Conservation (phyloP, 306 rosid genomes). For the Boehmeria nivea region DNA sequence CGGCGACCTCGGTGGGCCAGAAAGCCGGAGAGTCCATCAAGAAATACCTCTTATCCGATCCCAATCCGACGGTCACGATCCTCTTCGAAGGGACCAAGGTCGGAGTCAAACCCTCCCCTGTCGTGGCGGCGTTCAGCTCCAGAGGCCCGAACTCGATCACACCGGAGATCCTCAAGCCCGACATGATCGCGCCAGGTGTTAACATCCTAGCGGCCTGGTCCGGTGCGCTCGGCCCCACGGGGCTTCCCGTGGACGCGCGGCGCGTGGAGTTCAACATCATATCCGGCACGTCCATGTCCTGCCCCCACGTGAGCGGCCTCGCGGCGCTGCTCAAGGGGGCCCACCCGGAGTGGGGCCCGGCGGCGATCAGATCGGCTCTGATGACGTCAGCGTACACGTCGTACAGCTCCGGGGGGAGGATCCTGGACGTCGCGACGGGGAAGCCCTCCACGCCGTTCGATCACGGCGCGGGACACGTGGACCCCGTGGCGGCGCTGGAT, state of each 20-base stretch:
- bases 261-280: conserved; percentile 76
- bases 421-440: conserved; percentile 42
- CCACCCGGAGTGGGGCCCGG: conserved; percentile 82
- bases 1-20: conserved; percentile 50
- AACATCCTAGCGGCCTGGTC: conserved; percentile 72
- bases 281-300: conserved; percentile 91
- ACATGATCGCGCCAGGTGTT: conserved; percentile 77
- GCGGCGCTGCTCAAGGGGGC: conserved; percentile 57
- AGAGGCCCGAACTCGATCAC: conserved; percentile 64
- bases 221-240: conserved; percentile 31
- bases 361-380: conserved; percentile 65
- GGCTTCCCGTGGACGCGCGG: conserved; percentile 33
- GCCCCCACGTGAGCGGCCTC: conserved; percentile 79
- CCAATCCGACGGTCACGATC: conserved; percentile 43
- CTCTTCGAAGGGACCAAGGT: conserved; percentile 54
- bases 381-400: conserved; percentile 71
- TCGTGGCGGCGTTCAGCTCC: conserved; percentile 74
- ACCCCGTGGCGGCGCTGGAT: conserved; percentile 56
- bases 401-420: conserved; percentile 34
- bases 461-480: conserved; percentile 71
- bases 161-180: conserved; percentile 63
- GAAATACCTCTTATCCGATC: conserved; percentile 36
- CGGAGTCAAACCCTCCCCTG: conserved; percentile 61
- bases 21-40: conserved; percentile 34
- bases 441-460: conserved; percentile 65